Percentiles rank a stretch among this genome's conserved stretches.
Evolutionary conservation across 2,329 filamentous ascomycete genomes (phyloP).

Genomic region (Xylaria sp.): DNA sequence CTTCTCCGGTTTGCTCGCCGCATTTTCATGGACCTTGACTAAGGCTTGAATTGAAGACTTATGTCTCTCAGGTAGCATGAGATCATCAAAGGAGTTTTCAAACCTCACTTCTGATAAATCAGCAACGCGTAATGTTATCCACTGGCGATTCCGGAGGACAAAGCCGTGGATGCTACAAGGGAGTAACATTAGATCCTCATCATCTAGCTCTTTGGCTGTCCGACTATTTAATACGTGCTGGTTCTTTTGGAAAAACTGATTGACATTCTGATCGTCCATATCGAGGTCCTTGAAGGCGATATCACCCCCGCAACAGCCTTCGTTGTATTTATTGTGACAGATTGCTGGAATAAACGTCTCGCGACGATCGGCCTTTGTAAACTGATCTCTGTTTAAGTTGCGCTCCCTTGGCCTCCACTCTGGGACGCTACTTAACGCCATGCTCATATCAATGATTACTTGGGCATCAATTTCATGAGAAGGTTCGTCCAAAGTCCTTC

Average conservation of each 20-base stretch:
- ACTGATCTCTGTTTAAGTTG: conserved; percentile 2
- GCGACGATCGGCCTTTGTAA: conserved; percentile 8
- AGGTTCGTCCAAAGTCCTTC: conserved; percentile 20
- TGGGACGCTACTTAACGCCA: conserved; percentile 6
- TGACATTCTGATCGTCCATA: background rate
- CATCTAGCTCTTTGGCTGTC: background rate
- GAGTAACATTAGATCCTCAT: conserved; percentile 24
- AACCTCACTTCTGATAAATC: conserved; percentile 22
- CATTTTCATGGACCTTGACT: conserved; percentile 26
- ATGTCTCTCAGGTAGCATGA: conserved; percentile 26
- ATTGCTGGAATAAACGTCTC: background rate
- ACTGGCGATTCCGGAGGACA: conserved; percentile 20
- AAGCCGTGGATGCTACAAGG: conserved; percentile 17
- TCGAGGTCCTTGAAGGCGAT: conserved; percentile 13
- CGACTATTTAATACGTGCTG: background rate
- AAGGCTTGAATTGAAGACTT: conserved; percentile 30
- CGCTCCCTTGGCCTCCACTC: conserved; percentile 1
- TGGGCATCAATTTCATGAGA: conserved; percentile 21
- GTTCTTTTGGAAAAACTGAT: background rate
- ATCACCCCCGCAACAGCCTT: conserved; percentile 13
- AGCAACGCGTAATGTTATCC: conserved; percentile 9
- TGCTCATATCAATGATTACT: conserved; percentile 26
- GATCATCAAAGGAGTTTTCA: conserved; percentile 17
- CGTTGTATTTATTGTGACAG: background rate
- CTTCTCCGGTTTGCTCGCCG: background rate